These are phyloP conservation scores for Aspergillus bombycis DNA, from an alignment of 2,329 filamentous ascomycete species.

Conservation along the genomic window DNA sequence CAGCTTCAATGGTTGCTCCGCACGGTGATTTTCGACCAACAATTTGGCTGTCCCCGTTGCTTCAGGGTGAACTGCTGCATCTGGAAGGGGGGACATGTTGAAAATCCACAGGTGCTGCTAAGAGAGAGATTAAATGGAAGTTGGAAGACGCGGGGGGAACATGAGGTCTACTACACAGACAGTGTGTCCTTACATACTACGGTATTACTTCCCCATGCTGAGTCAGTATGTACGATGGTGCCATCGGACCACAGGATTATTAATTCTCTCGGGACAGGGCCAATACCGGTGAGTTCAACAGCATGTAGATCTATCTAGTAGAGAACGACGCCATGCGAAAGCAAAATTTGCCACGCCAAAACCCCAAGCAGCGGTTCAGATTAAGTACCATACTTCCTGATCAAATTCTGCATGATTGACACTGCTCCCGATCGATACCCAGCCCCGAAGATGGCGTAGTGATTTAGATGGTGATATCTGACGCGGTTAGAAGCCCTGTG, in stretches of 20 bases:
- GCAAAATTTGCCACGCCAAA: neutral
- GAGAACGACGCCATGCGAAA: neutral
- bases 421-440: slow-evolving; percentile 76
- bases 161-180: neutral
- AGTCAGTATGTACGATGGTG: slow-evolving; percentile 7
- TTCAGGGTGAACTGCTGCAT: slow-evolving; percentile 48
- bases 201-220: neutral
- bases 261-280: neutral
- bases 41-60: slow-evolving; percentile 49
- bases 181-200: neutral
- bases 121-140: neutral
- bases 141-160: neutral
- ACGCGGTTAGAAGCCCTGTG: slow-evolving; percentile 11
- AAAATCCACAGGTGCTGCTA: neutral
- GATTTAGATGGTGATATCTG: slow-evolving; percentile 89
- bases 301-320: neutral
- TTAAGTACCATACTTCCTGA: slow-evolving; percentile 68
- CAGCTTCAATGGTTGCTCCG: slow-evolving; percentile 56
- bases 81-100: slow-evolving; percentile 37
- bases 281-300: neutral
- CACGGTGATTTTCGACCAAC: slow-evolving; percentile 36
- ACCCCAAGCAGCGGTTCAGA: neutral
- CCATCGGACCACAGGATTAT: slow-evolving; percentile 10
- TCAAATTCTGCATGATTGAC: slow-evolving; percentile 74
- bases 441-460: slow-evolving; percentile 81